These are phyloP conservation scores for Urochloa ruziziensis DNA, from an alignment of 176 grass and related monocot species.

Conservation along the genomic window DNA sequence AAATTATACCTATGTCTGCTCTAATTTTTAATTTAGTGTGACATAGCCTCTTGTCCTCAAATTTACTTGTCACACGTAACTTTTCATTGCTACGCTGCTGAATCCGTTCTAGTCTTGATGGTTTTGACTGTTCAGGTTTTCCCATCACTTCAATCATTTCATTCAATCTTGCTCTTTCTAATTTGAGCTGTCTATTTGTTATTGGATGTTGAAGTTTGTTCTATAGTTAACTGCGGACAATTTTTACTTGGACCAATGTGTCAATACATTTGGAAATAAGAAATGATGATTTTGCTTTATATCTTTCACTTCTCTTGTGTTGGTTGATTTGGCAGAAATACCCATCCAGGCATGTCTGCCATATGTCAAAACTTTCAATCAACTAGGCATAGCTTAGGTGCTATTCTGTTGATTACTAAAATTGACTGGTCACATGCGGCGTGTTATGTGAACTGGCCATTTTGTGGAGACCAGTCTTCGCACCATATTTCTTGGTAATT, in stretches of 20 bases:
- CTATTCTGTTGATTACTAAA: background rate
- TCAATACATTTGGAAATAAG: background rate
- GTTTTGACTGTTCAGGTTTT: background rate
- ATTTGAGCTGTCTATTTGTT: background rate
- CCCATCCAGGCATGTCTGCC: background rate
- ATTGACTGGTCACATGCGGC: background rate
- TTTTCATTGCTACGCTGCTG: background rate
- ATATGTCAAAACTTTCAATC: background rate
- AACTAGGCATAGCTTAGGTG: background rate
- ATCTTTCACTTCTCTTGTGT: background rate
- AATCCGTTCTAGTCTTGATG: background rate
- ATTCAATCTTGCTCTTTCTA: background rate
- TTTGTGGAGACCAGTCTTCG: background rate
- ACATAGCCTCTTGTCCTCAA: background rate
- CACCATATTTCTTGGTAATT: background rate
- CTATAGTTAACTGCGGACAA: too few species aligned
- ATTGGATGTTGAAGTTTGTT: too few species aligned
- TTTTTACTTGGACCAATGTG: background rate
- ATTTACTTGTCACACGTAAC: background rate
- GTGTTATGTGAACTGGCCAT: background rate
- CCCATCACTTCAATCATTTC: background rate
- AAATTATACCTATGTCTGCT: background rate
- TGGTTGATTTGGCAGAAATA: background rate
- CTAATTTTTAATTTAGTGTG: background rate
- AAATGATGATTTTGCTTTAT: background rate